Percentiles rank a stretch among this genome's conserved stretches.
phyloP scores from a whole-genome alignment of 192 early-diverging fungal species.

The Cetraspora pellucida region DNA sequence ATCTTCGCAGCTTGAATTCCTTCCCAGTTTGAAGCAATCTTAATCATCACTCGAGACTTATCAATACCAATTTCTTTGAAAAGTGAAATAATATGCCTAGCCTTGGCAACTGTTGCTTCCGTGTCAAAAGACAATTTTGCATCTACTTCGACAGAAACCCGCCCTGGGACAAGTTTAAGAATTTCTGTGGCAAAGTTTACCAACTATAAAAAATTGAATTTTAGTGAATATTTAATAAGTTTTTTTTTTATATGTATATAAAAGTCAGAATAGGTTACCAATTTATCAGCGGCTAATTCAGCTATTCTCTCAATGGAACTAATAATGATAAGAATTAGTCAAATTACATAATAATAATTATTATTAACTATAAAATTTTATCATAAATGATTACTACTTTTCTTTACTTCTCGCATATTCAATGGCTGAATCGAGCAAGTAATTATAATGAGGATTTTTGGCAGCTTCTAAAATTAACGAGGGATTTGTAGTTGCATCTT shows the following conservation, averaged over 20 bases:
- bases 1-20: slow-evolving; percentile 96
- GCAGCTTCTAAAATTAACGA: slow-evolving; percentile 94
- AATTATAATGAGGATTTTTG: slow-evolving; percentile 85
- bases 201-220: slow-evolving; percentile 46
- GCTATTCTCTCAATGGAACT: slow-evolving; percentile 75
- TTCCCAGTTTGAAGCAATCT: slow-evolving; percentile 99
- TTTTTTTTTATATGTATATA: background rate
- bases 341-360: background rate
- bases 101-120: slow-evolving; percentile 92
- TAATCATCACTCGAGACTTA: slow-evolving; percentile 96
- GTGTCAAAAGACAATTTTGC: slow-evolving; percentile 95
- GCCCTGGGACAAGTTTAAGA: slow-evolving; percentile 94
- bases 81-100: slow-evolving; percentile 82
- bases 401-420: slow-evolving; percentile 75
- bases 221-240: slow-evolving; percentile 14
- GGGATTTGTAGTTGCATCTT: slow-evolving; percentile 99
- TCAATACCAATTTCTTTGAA: slow-evolving; percentile 88
- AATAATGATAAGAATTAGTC: background rate
- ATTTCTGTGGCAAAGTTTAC: slow-evolving; percentile 98
- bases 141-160: slow-evolving; percentile 98
- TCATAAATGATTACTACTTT: slow-evolving; percentile 42
- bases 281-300: slow-evolving; percentile 87
- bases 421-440: slow-evolving; percentile 88
- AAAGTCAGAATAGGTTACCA: slow-evolving; percentile 41
- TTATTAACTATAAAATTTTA: background rate